Percentiles rank a stretch among this genome's conserved stretches.
These are phyloP conservation scores for Prinsepia uniflora DNA, from an alignment of 306 rosid species.

Conservation along the genomic window DNA sequence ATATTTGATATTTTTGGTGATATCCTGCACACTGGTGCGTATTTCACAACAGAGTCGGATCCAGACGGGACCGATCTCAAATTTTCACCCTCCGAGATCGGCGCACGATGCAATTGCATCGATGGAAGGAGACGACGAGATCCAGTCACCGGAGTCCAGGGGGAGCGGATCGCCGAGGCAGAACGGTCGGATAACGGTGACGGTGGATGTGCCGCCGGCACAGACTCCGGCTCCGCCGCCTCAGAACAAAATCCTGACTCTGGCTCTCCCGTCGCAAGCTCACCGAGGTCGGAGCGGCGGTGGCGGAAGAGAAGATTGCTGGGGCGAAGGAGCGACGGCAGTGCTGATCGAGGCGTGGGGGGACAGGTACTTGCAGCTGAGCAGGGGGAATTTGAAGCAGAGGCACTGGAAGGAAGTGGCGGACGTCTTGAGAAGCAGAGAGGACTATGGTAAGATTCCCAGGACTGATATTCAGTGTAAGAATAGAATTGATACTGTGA, in stretches of 20 bases:
- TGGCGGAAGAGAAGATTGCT: constrained; percentile 91
- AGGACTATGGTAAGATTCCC: constrained; percentile 60
- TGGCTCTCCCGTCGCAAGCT: constrained; percentile 54
- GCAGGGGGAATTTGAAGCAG: constrained; percentile 94
- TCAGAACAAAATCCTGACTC: constrained; percentile 36
- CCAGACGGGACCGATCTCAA: not conserved
- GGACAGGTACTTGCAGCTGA: constrained; percentile 85
- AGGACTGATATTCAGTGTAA: constrained; percentile 93
- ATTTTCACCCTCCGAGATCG: constrained; percentile 26
- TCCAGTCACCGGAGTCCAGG: constrained; percentile 66
- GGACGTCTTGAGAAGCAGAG: constrained; percentile 74
- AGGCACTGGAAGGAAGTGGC: constrained; percentile 99
- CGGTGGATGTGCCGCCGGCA: constrained; percentile 50
- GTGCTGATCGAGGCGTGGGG: constrained; percentile 99
- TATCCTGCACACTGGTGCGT: not conserved
- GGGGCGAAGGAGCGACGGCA: constrained; percentile 94
- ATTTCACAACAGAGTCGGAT: not conserved
- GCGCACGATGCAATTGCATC: constrained; percentile 13
- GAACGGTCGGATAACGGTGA: constrained; percentile 73
- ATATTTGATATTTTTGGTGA: constrained; percentile 6
- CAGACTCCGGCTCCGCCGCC: constrained; percentile 54
- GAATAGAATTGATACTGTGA: constrained; percentile 93
- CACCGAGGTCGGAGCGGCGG: constrained; percentile 52
- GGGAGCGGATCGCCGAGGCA: constrained; percentile 57
- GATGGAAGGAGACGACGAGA: constrained; percentile 91